Evolutionary conservation across 2,329 filamentous ascomycete species (phyloP).

Genomic region (Cucurbitaria berberidis): DNA sequence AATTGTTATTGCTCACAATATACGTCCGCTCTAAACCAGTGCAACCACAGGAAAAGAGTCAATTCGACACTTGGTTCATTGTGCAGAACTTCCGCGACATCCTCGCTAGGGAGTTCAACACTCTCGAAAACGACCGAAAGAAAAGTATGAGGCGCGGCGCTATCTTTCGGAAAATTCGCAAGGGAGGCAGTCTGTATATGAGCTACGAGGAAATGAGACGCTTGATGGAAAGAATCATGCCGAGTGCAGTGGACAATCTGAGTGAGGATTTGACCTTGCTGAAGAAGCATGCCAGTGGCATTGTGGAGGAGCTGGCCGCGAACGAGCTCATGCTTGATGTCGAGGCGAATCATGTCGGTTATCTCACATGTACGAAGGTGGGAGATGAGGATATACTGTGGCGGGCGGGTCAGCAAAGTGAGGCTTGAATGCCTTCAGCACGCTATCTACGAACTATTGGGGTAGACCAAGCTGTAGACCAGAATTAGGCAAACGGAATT

Average conservation of each 20-base stretch:
- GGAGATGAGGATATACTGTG: constrained; percentile 38
- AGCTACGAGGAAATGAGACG: constrained; percentile 27
- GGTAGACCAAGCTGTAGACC: too few relatives aligned
- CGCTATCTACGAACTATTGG: too few relatives aligned
- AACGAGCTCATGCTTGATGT: constrained; percentile 39
- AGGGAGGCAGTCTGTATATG: constrained; percentile 39
- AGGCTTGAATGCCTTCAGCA: background rate
- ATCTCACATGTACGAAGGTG: constrained; percentile 45
- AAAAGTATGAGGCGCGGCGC: constrained; percentile 19
- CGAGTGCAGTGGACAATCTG: constrained; percentile 22
- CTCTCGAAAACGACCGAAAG: constrained; percentile 9
- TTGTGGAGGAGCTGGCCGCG: constrained; percentile 20
- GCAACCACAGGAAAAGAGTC: background rate
- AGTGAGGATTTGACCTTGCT: constrained; percentile 30
- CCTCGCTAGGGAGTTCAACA: constrained; percentile 25
- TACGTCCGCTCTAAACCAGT: background rate
- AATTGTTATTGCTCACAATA: background rate
- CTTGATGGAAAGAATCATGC: constrained; percentile 21
- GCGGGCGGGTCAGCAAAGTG: constrained; percentile 6
- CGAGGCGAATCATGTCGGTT: constrained; percentile 35
- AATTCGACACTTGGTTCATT: constrained; percentile 33
- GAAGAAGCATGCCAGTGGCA: constrained; percentile 31
- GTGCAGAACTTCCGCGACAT: constrained; percentile 44
- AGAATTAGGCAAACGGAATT: too few relatives aligned
- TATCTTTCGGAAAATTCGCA: constrained; percentile 36